phyloP scores from a whole-genome alignment of 2,329 filamentous ascomycete species.

The Gremmenia infestans region DNA sequence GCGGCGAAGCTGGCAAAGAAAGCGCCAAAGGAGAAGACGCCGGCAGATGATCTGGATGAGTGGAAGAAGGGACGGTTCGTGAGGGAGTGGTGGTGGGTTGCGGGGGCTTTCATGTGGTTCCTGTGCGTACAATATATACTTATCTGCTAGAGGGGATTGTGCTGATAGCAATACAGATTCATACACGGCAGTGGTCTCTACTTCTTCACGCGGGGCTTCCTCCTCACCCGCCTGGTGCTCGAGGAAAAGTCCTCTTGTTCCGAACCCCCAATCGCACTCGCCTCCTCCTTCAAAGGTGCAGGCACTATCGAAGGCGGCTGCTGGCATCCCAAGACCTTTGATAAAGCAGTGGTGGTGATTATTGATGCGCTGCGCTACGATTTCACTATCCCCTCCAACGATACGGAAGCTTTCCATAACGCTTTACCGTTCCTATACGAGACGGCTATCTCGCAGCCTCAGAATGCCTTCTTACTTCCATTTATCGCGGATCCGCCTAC shows the following conservation, averaged over 20 bases:
- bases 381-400: constrained; percentile 76
- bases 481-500: constrained; percentile 98
- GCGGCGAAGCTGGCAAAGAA: constrained; percentile 11
- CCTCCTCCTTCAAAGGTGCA: constrained; percentile 20
- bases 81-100: constrained; percentile 29
- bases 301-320: constrained; percentile 62
- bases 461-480: constrained; percentile 82
- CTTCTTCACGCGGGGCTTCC: constrained; percentile 91
- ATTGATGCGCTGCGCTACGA: constrained; percentile 96
- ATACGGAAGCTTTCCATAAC: constrained; percentile 66
- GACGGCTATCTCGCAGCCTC: constrained; percentile 65
- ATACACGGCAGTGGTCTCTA: constrained; percentile 79
- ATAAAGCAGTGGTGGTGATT: constrained; percentile 84
- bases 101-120: constrained; percentile 30
- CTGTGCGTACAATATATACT: constrained; percentile 23
- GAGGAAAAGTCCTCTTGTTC: constrained; percentile 70
- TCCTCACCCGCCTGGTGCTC: constrained; percentile 79
- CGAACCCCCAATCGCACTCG: constrained; percentile 57
- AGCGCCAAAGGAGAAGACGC: constrained; percentile 18
- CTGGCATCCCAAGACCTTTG: constrained; percentile 93
- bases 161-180: constrained; percentile 24
- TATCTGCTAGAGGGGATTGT: neutral
- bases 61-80: constrained; percentile 24
- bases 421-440: constrained; percentile 84
- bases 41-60: constrained; percentile 26